phyloP scores from a whole-genome alignment of 1,139 yeast species.

The Yamadazyma triangularis region DNA sequence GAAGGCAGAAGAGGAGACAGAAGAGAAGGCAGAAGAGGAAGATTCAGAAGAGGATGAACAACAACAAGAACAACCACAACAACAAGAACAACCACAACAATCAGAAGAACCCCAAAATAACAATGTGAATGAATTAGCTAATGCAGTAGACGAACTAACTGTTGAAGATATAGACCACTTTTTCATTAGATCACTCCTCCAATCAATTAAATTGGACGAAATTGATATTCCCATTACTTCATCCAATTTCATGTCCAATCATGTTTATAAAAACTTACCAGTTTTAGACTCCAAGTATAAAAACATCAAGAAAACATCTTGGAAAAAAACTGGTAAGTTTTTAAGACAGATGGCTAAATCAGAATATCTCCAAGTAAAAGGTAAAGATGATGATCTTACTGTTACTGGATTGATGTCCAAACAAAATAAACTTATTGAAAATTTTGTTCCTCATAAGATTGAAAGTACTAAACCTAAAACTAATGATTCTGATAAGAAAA shows the following conservation, averaged over 20 bases:
- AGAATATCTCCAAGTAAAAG: constrained; percentile 61
- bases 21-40: neutral
- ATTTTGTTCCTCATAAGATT: constrained; percentile 61
- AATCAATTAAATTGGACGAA: constrained; percentile 57
- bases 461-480: constrained; percentile 17
- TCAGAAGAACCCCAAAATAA: neutral
- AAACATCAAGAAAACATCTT: constrained; percentile 74
- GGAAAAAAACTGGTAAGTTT: constrained; percentile 86
- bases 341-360: constrained; percentile 81
- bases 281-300: constrained; percentile 46
- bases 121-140: constrained; percentile 8
- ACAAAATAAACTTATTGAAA: constrained; percentile 42
- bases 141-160: constrained; percentile 23
- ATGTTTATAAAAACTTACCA: constrained; percentile 71
- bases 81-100: constrained; percentile 5
- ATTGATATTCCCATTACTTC: constrained; percentile 60
- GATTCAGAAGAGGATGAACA: constrained; percentile 6
- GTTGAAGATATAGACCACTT: constrained; percentile 76
- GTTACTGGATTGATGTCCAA: constrained; percentile 49
- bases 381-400: constrained; percentile 69
- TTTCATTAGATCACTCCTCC: constrained; percentile 63
- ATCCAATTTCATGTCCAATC: constrained; percentile 70
- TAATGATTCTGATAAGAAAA: constrained; percentile 14
- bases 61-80: constrained; percentile 5
- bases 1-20: constrained; percentile 4